phyloP scores from a whole-genome alignment of 805 yeast species.

The Phaffomyces opuntiae region DNA sequence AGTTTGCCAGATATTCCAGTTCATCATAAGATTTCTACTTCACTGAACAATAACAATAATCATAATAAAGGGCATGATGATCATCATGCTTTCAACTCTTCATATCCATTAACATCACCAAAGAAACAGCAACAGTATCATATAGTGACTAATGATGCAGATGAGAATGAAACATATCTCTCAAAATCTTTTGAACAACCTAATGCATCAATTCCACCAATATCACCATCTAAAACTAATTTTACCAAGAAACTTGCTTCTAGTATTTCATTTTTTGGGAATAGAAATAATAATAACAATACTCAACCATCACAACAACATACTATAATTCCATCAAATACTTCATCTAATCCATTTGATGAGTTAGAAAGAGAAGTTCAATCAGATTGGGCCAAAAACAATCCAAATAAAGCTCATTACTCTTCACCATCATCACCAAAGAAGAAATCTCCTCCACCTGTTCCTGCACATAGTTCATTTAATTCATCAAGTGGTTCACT shows the following conservation, averaged over 20 bases:
- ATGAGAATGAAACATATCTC: not conserved
- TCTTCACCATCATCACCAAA: constrained; percentile 3
- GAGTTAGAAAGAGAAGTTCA: constrained; percentile 29
- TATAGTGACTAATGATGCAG: not conserved
- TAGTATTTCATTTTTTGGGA: constrained; percentile 3
- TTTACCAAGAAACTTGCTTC: constrained; percentile 15
- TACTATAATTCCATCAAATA: not conserved
- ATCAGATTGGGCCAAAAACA: constrained; percentile 22
- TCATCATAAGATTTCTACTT: not conserved
- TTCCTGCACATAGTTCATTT: constrained; percentile 21
- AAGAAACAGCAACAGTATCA: not conserved
- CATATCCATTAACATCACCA: too few species aligned
- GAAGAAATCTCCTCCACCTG: constrained; percentile 18
- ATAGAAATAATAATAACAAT: not conserved
- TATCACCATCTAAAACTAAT: not conserved
- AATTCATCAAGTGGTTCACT: constrained; percentile 3
- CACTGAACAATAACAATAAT: not conserved
- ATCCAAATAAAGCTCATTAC: not conserved
- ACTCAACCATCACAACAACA: not conserved
- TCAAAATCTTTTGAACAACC: not conserved
- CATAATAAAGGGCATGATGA: too few species aligned
- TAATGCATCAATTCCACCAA: not conserved
- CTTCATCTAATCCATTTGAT: constrained; percentile 22
- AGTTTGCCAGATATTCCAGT: constrained; percentile 21
- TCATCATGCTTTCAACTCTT: too few species aligned